Evolutionary conservation across 768 basidiomycete genomes (phyloP).

Genomic region (Boletales sp.): DNA sequence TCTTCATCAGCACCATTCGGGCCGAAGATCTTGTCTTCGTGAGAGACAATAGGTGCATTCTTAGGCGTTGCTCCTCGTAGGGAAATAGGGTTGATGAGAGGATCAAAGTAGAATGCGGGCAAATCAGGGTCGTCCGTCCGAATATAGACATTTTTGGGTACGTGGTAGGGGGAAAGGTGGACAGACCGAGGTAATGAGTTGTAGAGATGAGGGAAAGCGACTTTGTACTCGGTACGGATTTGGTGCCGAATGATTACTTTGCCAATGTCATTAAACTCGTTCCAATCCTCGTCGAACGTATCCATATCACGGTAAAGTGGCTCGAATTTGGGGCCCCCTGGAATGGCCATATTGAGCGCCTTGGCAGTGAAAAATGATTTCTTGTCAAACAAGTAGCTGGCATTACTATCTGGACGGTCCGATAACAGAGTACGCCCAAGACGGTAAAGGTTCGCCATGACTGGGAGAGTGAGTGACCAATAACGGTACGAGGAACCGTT

Average conservation of each 20-base stretch:
- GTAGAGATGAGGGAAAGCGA: conserved; percentile 98
- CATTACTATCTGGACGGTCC: conserved; percentile 87
- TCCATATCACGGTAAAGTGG: conserved; percentile 97
- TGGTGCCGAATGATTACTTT: conserved; percentile 99
- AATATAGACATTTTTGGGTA: conserved; percentile 97
- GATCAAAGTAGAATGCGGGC: conserved; percentile 98
- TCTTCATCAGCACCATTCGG: conserved; percentile 83
- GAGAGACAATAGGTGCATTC: conserved; percentile 76
- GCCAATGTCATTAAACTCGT: conserved; percentile 99
- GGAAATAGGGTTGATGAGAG: conserved; percentile 96
- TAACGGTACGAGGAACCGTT: conserved; percentile 92
- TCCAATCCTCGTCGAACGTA: conserved; percentile 97
- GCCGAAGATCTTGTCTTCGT: conserved; percentile 92
- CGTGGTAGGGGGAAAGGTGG: conserved; percentile 87
- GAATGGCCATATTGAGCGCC: conserved; percentile 94
- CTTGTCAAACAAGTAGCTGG: conserved; percentile 94
- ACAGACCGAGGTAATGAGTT: conserved; percentile 97
- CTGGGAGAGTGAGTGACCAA: conserved; percentile 89
- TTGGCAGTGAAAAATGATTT: conserved; percentile 98
- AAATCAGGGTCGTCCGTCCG: conserved; percentile 99
- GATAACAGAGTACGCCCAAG: conserved; percentile 91
- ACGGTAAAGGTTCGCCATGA: conserved; percentile 96
- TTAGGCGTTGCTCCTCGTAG: conserved; percentile 82
- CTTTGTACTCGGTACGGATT: conserved; percentile 98
- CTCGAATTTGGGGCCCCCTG: conserved; percentile 98